Conservation (phyloP, 2,329 filamentous ascomycete genomes). For the Fusarium phyllophilum region DNA sequence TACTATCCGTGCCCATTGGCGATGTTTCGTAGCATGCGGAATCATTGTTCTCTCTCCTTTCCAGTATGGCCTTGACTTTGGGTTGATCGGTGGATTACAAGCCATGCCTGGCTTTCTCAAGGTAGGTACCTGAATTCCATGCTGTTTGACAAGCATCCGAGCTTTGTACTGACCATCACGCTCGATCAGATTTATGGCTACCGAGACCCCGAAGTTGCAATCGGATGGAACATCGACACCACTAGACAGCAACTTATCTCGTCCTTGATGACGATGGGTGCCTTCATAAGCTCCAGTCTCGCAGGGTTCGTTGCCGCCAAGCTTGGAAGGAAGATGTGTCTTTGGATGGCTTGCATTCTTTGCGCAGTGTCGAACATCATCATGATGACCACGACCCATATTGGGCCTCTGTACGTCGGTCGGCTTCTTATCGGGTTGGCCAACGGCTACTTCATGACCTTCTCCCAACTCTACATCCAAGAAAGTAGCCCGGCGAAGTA, state of each 20-base stretch:
- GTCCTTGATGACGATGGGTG: constrained; percentile 38
- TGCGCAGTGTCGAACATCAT: constrained; percentile 36
- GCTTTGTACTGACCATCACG: neutral
- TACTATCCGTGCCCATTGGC: constrained; percentile 38
- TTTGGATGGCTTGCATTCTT: constrained; percentile 34
- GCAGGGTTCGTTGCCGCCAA: constrained; percentile 30
- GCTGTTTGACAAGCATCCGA: too few species aligned
- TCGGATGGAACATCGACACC: constrained; percentile 40
- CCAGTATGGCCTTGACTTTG: constrained; percentile 41
- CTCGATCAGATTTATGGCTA: constrained; percentile 32
- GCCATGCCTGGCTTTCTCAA: constrained; percentile 39
- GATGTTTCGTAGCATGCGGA: constrained; percentile 35
- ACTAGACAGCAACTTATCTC: constrained; percentile 38
- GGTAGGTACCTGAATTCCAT: neutral
- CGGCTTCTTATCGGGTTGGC: constrained; percentile 35
- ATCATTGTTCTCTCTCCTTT: constrained; percentile 37
- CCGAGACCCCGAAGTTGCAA: constrained; percentile 31
- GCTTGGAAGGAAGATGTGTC: constrained; percentile 29
- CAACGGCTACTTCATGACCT: constrained; percentile 41
- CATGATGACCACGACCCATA: constrained; percentile 39
- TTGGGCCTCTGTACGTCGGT: constrained; percentile 28
- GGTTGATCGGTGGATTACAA: constrained; percentile 34
- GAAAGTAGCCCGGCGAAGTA: constrained; percentile 39
- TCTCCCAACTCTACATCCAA: constrained; percentile 38
- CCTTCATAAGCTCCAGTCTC: constrained; percentile 38